phyloP scores from a whole-genome alignment of 2,329 filamentous ascomycete species.

The Beauveria rudraprayagi region DNA sequence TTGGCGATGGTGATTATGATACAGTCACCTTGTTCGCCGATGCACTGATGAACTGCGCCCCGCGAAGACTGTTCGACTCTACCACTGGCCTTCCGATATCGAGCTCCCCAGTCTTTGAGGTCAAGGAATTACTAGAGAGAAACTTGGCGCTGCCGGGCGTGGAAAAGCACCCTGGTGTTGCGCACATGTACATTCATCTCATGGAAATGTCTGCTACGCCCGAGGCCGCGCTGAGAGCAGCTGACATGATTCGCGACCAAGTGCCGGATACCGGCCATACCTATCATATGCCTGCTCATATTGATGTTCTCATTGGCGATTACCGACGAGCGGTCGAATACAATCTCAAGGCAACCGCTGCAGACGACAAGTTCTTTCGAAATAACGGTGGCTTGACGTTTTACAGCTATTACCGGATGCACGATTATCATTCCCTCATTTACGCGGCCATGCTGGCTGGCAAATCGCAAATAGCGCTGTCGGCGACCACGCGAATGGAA shows the following conservation, averaged over 20 bases:
- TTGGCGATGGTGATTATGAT: slow-evolving; percentile 39
- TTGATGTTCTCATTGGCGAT: slow-evolving; percentile 64
- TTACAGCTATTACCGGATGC: slow-evolving; percentile 61
- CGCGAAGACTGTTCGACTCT: slow-evolving; percentile 34
- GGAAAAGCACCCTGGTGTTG: slow-evolving; percentile 51
- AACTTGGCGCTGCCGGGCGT: slow-evolving; percentile 43
- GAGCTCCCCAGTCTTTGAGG: too few species aligned
- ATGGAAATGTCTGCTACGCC: slow-evolving; percentile 63
- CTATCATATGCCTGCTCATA: slow-evolving; percentile 65
- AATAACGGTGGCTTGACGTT: slow-evolving; percentile 52
- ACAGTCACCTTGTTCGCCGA: slow-evolving; percentile 28
- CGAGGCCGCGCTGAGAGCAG: slow-evolving; percentile 50
- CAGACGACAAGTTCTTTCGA: slow-evolving; percentile 32
- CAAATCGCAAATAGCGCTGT: slow-evolving; percentile 47
- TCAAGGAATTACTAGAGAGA: neutral
- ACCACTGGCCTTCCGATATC: slow-evolving; percentile 17
- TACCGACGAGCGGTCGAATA: slow-evolving; percentile 56
- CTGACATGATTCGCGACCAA: slow-evolving; percentile 49
- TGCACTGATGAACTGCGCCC: slow-evolving; percentile 35
- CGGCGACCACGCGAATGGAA: slow-evolving; percentile 48
- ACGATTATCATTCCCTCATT: slow-evolving; percentile 61
- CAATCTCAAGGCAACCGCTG: slow-evolving; percentile 52
- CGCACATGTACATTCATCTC: slow-evolving; percentile 63
- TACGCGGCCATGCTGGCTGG: slow-evolving; percentile 68
- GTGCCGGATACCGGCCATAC: slow-evolving; percentile 58